Percentiles rank a stretch among this genome's conserved stretches.
Evolutionary conservation across 176 grass and related monocot species (phyloP).

Genomic region (sorghum (Sorghum bicolor)): DNA sequence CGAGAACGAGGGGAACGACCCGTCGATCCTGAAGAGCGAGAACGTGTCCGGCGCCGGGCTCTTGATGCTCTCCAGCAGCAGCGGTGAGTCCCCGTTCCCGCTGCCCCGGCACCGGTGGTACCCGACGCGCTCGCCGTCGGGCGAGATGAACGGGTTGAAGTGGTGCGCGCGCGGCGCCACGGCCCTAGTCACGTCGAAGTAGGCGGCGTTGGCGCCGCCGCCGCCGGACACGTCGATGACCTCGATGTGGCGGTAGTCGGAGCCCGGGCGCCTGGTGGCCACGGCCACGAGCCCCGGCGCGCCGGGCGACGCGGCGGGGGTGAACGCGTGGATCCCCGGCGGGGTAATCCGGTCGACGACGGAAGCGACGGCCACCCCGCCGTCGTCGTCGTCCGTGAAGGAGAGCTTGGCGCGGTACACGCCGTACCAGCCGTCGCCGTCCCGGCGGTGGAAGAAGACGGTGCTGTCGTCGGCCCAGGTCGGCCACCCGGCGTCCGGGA

Average conservation of each 20-base stretch:
- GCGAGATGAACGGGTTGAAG: slow-evolving; percentile 83
- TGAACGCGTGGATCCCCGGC: slow-evolving; percentile 87
- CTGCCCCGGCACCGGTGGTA: slow-evolving; percentile 87
- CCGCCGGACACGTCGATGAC: slow-evolving; percentile 43
- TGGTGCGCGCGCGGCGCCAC: slow-evolving; percentile 64
- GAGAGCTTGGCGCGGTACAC: slow-evolving; percentile 60
- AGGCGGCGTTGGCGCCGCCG: slow-evolving; percentile 11
- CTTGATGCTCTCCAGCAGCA: slow-evolving; percentile 83
- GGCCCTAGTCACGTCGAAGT: slow-evolving; percentile 53
- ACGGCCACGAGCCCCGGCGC: slow-evolving; percentile 66
- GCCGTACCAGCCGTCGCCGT: slow-evolving; percentile 69
- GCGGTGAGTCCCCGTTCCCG: slow-evolving; percentile 54
- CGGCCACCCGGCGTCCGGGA: slow-evolving; percentile 69
- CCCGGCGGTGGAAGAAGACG: slow-evolving; percentile 83
- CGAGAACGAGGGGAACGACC: slow-evolving; percentile 85
- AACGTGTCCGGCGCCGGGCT: slow-evolving; percentile 42
- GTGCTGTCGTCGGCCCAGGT: slow-evolving; percentile 75
- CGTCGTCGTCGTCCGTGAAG: background rate
- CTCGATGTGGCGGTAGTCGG: slow-evolving; percentile 81
- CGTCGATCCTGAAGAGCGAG: slow-evolving; percentile 83
- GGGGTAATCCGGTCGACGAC: slow-evolving; percentile 53
- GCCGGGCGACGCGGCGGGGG: slow-evolving; percentile 59
- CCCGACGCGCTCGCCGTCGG: slow-evolving; percentile 54
- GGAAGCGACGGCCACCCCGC: background rate
- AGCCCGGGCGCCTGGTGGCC: slow-evolving; percentile 58